Evolutionary conservation across 2,329 filamentous ascomycete genomes (phyloP), one percentile per base, ranked within the genome.

Genomic region (Botrytis galanthina): DNA sequence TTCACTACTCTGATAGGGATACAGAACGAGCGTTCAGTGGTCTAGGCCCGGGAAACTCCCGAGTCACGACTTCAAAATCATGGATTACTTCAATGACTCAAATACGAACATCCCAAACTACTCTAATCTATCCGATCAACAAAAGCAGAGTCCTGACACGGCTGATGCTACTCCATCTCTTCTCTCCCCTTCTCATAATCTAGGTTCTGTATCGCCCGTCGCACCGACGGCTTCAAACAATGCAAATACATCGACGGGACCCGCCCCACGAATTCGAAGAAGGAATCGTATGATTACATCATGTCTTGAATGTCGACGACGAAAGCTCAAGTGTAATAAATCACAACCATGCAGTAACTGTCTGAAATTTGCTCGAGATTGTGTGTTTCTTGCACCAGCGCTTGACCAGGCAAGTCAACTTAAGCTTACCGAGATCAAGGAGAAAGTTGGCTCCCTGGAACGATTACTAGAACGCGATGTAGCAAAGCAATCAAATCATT

Each of bases 241-340:
- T 39, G 46, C 64, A 39, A 22, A n/a, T 29, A 54, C 46, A 67
- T 54, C 64, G 26, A 35, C 26, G 35, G 64, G 35, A 48, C 42
- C 75, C 14, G 72, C 77, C 63, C 75, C 79, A 10, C 76, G 77
- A 37, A 80, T 80, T 14, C 72, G 80, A 54, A 75, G 90, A 62
- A 85, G 90, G 76, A 88, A 91, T 84, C 86, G 89, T 79, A 87
- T 91, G 85, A 91, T 93, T 81, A 87, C 88, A 75, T 91, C 89
- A 42, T 93, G 90, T 80, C 86, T 91, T 48, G 89, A 92, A 81
- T 93, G 91, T 80, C 87, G 93, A 57, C 88, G 92, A 35, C 87
- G 93, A 59, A 95, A 95, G 82, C 84, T 94, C 73, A 93, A 92
- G 81, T 95, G 93, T 83, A 91, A 93, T 83, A 93, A 93, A 80